phyloP scores from a whole-genome alignment of 116 monocot species.

The Iris pallida region DNA sequence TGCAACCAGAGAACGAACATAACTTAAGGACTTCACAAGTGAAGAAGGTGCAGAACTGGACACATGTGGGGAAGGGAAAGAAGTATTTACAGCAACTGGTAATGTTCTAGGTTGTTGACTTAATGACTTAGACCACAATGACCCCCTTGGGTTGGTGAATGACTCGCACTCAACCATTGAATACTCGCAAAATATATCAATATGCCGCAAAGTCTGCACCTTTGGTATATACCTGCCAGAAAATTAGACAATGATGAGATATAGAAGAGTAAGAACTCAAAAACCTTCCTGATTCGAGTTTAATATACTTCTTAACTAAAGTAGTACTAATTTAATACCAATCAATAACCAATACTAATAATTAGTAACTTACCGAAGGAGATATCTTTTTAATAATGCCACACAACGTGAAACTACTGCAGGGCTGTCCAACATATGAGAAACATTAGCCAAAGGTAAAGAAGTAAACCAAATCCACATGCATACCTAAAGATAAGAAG shows the following conservation, averaged over 20 bases:
- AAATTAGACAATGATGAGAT: constrained; percentile 2
- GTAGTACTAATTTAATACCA: constrained; percentile 2
- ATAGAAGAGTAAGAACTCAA: no score
- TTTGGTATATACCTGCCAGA: constrained; percentile 72
- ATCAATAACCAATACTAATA: not conserved
- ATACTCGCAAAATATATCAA: constrained; percentile 80
- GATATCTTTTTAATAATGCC: constrained; percentile 75
- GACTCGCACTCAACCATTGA: constrained; percentile 66
- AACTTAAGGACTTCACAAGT: constrained; percentile 84
- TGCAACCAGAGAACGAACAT: constrained; percentile 84
- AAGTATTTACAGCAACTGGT: constrained; percentile 20
- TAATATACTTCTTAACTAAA: no score
- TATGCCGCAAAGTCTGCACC: constrained; percentile 72
- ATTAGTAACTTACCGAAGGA: constrained; percentile 61
- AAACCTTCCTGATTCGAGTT: no score
- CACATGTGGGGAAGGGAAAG: constrained; percentile 19
- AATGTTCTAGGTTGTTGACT: constrained; percentile 28
- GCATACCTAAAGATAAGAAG: no score
- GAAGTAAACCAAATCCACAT: not conserved
- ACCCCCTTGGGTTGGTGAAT: constrained; percentile 26
- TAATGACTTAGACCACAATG: constrained; percentile 38
- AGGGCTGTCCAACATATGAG: constrained; percentile 59
- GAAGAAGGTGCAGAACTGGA: constrained; percentile 70
- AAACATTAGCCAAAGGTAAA: constrained; percentile 15
- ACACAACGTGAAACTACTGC: constrained; percentile 91